A percentile compares a stretch with the other conserved stretches of the same genome.
Conservation (phyloP, 495 filamentous ascomycete species). For the Hyphodiscus hymeniophilus region DNA sequence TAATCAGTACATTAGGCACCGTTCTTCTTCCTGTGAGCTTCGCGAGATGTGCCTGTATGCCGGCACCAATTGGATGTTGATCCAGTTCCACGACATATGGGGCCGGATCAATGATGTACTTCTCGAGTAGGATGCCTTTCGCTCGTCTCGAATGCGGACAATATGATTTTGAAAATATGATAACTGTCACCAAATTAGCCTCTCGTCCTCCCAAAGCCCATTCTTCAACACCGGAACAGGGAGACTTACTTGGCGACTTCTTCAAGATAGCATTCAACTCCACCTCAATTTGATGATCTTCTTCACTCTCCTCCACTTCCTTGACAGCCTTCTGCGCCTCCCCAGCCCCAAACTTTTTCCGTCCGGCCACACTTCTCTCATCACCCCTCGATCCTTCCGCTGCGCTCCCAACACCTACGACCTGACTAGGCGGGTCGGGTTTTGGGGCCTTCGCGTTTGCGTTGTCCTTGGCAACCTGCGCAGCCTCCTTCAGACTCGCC, state of each 20-base stretch:
- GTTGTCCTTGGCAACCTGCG: constrained; percentile 47
- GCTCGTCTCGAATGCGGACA: constrained; percentile 79
- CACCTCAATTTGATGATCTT: constrained; percentile 47
- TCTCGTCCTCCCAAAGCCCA: neutral
- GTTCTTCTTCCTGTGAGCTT: constrained; percentile 73
- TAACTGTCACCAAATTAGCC: constrained; percentile 45
- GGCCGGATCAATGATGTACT: constrained; percentile 71
- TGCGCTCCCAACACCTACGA: constrained; percentile 40
- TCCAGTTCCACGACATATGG: constrained; percentile 92
- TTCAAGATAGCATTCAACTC: constrained; percentile 73
- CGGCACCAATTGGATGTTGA: constrained; percentile 60
- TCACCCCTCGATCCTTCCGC: constrained; percentile 20
- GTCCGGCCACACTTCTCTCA: constrained; percentile 50
- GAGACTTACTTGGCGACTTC: constrained; percentile 63
- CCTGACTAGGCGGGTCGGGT: constrained; percentile 36
- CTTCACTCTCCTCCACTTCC: constrained; percentile 35
- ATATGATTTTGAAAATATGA: constrained; percentile 93
- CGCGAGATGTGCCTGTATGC: constrained; percentile 59
- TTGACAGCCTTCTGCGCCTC: constrained; percentile 33
- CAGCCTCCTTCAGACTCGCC: constrained; percentile 30
- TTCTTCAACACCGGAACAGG: neutral
- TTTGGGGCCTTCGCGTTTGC: constrained; percentile 44
- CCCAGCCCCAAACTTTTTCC: constrained; percentile 42
- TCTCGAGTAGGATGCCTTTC: constrained; percentile 71
- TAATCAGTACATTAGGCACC: constrained; percentile 86